phyloP scores from a whole-genome alignment of 495 filamentous ascomycete genomes.

The Durotheca rogersii region DNA sequence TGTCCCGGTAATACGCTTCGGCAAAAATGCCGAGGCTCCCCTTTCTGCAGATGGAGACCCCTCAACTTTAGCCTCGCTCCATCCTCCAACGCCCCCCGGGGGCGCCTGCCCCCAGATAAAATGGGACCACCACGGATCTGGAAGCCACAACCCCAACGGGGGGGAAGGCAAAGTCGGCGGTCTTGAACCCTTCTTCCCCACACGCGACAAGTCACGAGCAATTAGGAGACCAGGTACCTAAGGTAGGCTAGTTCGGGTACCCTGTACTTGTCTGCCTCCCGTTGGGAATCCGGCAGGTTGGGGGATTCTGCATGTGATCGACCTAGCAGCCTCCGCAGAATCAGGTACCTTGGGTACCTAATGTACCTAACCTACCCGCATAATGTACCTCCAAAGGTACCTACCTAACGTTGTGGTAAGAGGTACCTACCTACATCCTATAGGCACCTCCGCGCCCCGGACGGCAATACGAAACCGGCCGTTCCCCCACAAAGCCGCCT shows the following conservation, averaged over 20 bases:
- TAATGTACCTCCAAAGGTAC: no score
- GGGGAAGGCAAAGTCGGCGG: conserved; percentile 22
- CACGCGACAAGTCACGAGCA: conserved; percentile 34
- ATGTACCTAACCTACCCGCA: no score
- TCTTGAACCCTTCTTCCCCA: conserved; percentile 26
- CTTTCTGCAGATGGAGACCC: no score
- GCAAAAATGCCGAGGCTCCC: conserved; percentile 38
- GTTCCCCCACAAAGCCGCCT: conserved; percentile 26
- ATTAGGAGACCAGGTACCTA: no score
- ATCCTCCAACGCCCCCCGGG: background rate
- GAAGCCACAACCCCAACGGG: background rate
- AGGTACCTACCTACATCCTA: no score
- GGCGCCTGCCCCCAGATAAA: background rate
- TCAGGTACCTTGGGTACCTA: no score
- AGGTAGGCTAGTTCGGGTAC: no score
- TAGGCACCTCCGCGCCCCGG: conserved; percentile 11
- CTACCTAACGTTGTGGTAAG: no score
- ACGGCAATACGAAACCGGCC: conserved; percentile 19
- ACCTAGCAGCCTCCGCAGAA: no score
- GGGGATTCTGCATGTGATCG: no score
- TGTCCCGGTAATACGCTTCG: conserved; percentile 13
- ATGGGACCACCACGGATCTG: background rate
- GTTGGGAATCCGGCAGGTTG: conserved; percentile 24
- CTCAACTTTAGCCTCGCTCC: no score
- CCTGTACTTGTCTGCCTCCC: no score